Base-by-base conservation (phyloP, 768 basidiomycete genomes). In the Mycena chlorophos region DNA sequence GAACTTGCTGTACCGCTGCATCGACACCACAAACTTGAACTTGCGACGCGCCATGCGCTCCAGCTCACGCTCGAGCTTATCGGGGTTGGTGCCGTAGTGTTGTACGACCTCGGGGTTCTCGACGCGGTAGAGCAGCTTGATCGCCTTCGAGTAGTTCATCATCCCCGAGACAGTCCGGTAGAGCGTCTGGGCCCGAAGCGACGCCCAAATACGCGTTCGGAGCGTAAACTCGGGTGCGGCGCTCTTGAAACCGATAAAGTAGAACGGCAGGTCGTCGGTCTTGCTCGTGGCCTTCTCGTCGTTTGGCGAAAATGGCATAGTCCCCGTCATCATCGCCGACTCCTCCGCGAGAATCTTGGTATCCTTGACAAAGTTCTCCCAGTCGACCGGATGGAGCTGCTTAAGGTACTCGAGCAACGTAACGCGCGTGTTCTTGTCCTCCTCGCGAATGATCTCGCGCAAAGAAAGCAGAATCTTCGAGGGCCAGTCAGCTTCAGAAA, bases 91-190 rank as follows among this genome's bases (percentile, higher is more conserved):
- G 37, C 97, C 96, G 64, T 94, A 98, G 46, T 89, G 81, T 73
- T 98, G 96, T 17, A 99, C 97, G 46, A 99, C 91, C 72, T 99
- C 97, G 6, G 97, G 97, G 75, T 98, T 98, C 77, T 99, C 97
- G 39, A 99, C 97, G 54, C 96, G 93, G 72, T 98, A 96, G n/a
- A 99, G 82, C 30, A 99, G 77, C 71, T 99, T 99, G 85, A 99
- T 98, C 13, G 97, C 97, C 77, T 99, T 99, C 62, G 91, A 87
- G 71, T 99, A 98, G 76, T 99, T 99, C 97, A 98, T 98, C 92
- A 99, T 98, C 49, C 97, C 97, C 30, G 97, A 98, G 17, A 99
- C 96, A 14, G 97, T 99, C 62, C 97, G 87, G 70, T 99, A 98
- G 19, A 99, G 84, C 2, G 97, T 99, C 77, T 99, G 97, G 17